These are phyloP conservation scores for Psidium guajava DNA, from an alignment of 345 rosid genomes.

Conservation along the genomic window DNA sequence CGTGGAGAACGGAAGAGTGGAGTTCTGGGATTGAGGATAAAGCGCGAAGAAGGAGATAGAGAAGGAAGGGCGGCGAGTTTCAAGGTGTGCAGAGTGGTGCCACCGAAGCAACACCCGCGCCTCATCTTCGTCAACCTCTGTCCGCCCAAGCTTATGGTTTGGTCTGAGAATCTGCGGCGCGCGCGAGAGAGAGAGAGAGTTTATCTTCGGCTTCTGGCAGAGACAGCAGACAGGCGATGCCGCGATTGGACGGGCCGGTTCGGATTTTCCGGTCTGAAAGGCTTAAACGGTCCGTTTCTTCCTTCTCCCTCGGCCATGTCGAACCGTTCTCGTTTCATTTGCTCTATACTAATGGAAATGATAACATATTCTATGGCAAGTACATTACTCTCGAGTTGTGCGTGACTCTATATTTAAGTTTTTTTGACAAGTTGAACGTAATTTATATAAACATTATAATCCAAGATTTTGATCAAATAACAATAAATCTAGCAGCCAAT, in stretches of 20 bases:
- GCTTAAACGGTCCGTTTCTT: background rate
- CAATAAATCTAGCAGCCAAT: too few species aligned
- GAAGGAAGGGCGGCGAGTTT: background rate
- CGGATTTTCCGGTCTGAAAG: background rate
- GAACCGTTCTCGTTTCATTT: background rate
- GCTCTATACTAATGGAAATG: background rate
- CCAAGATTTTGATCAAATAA: too few species aligned
- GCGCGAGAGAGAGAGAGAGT: background rate
- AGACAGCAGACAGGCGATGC: background rate
- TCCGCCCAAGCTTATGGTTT: background rate
- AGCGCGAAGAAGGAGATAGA: background rate
- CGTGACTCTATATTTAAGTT: background rate
- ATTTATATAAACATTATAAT: background rate
- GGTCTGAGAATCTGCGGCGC: background rate
- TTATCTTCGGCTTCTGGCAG: background rate
- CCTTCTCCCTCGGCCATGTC: background rate
- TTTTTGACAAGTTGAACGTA: background rate
- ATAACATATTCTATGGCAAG: background rate
- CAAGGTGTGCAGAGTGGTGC: background rate
- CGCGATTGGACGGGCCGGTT: background rate
- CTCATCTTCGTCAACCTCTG: background rate
- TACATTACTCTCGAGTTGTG: background rate
- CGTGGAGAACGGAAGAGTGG: background rate
- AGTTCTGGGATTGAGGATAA: background rate
- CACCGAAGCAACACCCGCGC: background rate